Conservation (phyloP, 1,139 yeast species). For the Diutina catenulata region DNA sequence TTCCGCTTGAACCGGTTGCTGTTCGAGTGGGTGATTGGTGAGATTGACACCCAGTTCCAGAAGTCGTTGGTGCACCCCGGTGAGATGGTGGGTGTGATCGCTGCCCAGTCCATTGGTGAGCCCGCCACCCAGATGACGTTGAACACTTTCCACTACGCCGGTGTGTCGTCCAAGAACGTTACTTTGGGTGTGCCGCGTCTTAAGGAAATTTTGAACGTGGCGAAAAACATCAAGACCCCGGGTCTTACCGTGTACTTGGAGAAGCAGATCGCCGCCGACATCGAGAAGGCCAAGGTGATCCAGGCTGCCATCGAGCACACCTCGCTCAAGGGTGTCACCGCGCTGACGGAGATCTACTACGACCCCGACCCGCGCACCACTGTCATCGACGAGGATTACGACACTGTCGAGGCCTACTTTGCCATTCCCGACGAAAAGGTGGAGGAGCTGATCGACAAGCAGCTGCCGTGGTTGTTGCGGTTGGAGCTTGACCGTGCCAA, state of each 20-base stretch:
- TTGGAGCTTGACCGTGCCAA: slow-evolving; percentile 96
- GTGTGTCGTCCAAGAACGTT: slow-evolving; percentile 98
- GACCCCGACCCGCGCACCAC: slow-evolving; percentile 98
- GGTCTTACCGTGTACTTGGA: slow-evolving; percentile 86
- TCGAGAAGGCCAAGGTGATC: slow-evolving; percentile 86
- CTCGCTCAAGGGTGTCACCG: slow-evolving; percentile 85
- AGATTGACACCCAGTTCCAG: slow-evolving; percentile 86
- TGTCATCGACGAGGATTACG: slow-evolving; percentile 91
- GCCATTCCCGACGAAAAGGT: slow-evolving; percentile 97
- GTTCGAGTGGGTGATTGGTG: slow-evolving; percentile 93
- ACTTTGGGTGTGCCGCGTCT: slow-evolving; percentile 99
- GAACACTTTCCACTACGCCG: slow-evolving; percentile 99
- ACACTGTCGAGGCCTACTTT: slow-evolving; percentile 93
- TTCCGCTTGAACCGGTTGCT: slow-evolving; percentile 76
- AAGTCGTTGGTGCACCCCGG: slow-evolving; percentile 95
- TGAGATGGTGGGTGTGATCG: slow-evolving; percentile 99
- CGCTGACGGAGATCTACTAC: slow-evolving; percentile 93
- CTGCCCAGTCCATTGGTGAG: slow-evolving; percentile 99
- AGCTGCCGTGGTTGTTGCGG: slow-evolving; percentile 96
- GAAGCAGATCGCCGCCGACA: slow-evolving; percentile 71
- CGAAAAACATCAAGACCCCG: slow-evolving; percentile 97
- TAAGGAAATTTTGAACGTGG: slow-evolving; percentile 97
- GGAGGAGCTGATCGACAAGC: slow-evolving; percentile 84
- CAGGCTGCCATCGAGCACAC: slow-evolving; percentile 98
- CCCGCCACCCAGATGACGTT: slow-evolving; percentile 99